Base-by-base conservation (phyloP, 805 yeast genomes). In the Metschnikowia chrysomelidarum region DNA sequence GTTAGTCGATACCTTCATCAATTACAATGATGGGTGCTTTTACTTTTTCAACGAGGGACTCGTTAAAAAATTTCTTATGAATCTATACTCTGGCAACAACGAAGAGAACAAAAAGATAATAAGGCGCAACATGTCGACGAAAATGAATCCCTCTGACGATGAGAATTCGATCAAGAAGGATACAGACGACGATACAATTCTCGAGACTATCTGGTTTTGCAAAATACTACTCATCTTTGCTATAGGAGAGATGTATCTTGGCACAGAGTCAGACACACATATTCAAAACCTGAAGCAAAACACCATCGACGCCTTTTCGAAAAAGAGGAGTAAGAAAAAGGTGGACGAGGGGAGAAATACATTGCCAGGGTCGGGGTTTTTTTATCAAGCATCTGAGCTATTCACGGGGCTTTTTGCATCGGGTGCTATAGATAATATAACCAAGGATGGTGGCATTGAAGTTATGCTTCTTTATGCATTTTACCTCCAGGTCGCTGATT, bases 21-120 rank as follows among this genome's bases (percentile, higher is more conserved):
- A 82, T 33, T 84, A 82, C 56, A 84, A 84, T 49, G 93, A 83
- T 57, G 93, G 89, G 1, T 84, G 94, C 49, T 84, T 84, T 55
- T 84, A 84, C 59, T 84, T 84, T 51, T 84, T 84, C 63, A 84
- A 84, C 53, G 94, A 84, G 56, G 94, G 94, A 1, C 52, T 82
- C 14, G 86, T 82, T 16, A 83, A 82, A 51, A 75, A 76, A 46
- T 80, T 77, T 42, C 56, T 84, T 34, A 73, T 77, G 61, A 69
- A 80, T 42, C 67, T 82, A 15, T 84, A 82, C 54, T 75, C 80
- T 19, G 79, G 78, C 23, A 54, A 54, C 24, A 47, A 63, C 23
- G 54, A 50, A 10, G 71, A 64, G 26, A 67, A 67, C 43, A 61
- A 56, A 31, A 56, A 50, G 32, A 66, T 67, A 19, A 51, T 67